Evolutionary conservation across 2,329 filamentous ascomycete genomes (phyloP), one percentile per base, ranked within the genome.

Genomic region (Bipolaris oryzae): DNA sequence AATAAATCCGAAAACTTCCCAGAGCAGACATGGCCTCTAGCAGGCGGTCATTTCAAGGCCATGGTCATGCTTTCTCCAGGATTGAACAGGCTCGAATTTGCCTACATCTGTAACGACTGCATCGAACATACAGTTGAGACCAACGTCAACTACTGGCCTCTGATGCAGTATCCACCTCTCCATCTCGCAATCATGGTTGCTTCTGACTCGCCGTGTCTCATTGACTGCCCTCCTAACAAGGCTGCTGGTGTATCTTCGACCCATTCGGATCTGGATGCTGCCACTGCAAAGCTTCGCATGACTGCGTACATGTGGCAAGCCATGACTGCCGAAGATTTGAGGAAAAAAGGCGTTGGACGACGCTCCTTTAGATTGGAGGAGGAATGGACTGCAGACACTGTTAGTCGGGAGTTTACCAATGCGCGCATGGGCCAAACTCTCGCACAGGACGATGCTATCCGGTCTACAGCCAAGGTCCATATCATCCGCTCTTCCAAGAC

Each of bases 231-330:
- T 11, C 61, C 67, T 9, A 43, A 57, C 41, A 73, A 75, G 46
- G 55, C 59, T 5, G 65, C 53, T 7, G 71, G 64, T 15, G 18
- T 68, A 1, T 64, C 64, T 20, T 69, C 67, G 2, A 61, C 71
- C 3, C 71, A 74, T 35, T 62, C 63, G 5, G 64, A 66, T 41
- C 55, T 75, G 6, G 58, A 69, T n/a, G 70, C 70, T 28, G 71
- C 68, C 4, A 63, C 72, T 35, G 63, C 66, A 7, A 75, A 75
- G 62, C 60, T 74, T 11, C 66, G 71, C n/a, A 73, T 71, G 63
- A 67, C 71, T 6, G 71, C 72, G 2, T 73, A 72, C 56, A 74
- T 74, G 71, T 74, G 71, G 71, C 71, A 75, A 53, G 71, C 71
- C 13, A 61, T 71, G 60, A 73, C 69, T n/a, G 72, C 71, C 1